These are phyloP conservation scores for Flaveria brownii DNA, from an alignment of 129 eudicot species.

Conservation along the genomic window DNA sequence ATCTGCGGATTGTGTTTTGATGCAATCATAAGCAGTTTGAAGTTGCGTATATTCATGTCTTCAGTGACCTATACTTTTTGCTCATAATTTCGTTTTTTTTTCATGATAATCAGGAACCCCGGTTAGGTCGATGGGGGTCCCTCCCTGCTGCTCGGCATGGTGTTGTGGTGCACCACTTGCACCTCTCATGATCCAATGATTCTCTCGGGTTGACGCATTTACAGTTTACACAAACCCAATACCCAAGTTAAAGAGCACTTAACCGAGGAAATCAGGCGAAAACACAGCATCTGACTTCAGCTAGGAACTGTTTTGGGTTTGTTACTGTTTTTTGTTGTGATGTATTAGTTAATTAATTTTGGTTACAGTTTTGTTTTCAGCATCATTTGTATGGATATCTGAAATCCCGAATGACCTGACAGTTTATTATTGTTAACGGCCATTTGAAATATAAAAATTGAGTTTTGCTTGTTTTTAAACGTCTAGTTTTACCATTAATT, in stretches of 20 bases:
- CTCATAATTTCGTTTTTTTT: background rate
- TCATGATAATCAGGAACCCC: conserved; percentile 62
- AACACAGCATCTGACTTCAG: background rate
- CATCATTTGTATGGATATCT: background rate
- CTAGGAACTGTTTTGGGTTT: background rate
- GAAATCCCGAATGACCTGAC: background rate
- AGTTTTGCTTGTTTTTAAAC: no score
- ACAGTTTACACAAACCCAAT: background rate
- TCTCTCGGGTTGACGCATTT: no score
- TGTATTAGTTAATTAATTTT: background rate
- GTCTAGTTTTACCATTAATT: no score
- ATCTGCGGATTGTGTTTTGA: no score
- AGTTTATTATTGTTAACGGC: background rate
- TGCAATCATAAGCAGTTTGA: no score
- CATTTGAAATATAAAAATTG: background rate
- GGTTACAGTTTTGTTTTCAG: background rate
- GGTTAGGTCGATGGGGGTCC: conserved; percentile 94
- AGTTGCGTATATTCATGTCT: no score
- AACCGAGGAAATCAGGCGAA: no score
- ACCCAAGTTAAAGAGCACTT: no score
- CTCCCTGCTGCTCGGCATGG: conserved; percentile 71
- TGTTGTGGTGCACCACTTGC: conserved; percentile 44
- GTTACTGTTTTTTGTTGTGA: background rate
- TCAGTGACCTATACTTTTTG: background rate
- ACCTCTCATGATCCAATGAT: conserved; percentile 7